phyloP scores from a whole-genome alignment of 331 rosid genomes.

The Telfairia occidentalis region DNA sequence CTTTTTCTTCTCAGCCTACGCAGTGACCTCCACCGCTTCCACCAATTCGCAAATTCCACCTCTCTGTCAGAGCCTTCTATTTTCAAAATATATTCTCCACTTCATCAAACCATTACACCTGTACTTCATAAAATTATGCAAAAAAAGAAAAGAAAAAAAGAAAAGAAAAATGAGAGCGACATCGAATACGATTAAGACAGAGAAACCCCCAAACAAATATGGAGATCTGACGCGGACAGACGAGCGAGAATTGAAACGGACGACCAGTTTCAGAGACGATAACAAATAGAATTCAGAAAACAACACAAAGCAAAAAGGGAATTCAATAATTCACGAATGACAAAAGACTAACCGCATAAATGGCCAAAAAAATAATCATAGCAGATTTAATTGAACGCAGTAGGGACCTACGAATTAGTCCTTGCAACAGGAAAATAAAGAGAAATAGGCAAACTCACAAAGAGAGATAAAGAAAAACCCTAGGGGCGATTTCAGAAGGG shows the following conservation, averaged over 20 bases:
- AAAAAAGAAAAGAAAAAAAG: too few relatives aligned
- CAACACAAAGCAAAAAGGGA: not conserved
- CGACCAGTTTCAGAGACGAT: not conserved
- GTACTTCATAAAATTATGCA: not conserved
- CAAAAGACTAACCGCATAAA: constrained; percentile 11
- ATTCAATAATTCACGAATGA: constrained; percentile 2
- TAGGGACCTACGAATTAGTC: not conserved
- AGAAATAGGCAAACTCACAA: not conserved
- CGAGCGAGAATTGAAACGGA: not conserved
- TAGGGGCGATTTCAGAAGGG: constrained; percentile 5
- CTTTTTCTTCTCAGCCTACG: not conserved
- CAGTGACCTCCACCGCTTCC: not conserved
- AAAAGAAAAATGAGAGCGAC: not conserved
- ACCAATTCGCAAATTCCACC: not conserved
- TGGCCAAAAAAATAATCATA: not conserved
- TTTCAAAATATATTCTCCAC: not conserved
- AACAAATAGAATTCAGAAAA: not conserved
- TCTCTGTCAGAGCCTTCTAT: not conserved
- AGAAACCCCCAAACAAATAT: not conserved
- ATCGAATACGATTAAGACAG: not conserved
- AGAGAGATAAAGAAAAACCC: constrained; percentile 15
- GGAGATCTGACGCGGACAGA: not conserved
- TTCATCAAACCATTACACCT: not conserved
- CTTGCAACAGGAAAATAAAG: not conserved
- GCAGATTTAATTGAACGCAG: not conserved